Evolutionary conservation across 202 grass and related monocot species (phyloP).

Genomic region (Zizania palustris): DNA sequence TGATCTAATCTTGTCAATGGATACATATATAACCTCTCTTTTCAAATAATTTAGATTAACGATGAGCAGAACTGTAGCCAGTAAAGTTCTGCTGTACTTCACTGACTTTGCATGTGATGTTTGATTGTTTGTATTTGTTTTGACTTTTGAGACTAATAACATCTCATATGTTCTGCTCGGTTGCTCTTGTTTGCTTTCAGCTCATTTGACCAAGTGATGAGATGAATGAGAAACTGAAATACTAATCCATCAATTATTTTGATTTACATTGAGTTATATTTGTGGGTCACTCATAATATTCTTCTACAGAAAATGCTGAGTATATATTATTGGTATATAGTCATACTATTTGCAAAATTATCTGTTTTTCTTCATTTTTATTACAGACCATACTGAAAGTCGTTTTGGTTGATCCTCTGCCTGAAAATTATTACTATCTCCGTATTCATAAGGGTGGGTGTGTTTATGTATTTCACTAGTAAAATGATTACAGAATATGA

Average conservation of each 20-base stretch:
- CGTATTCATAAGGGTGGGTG: neutral
- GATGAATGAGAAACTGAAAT: neutral
- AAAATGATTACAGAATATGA: conserved; percentile 24
- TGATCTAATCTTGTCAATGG: conserved; percentile 7
- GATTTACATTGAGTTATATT: conserved; percentile 2
- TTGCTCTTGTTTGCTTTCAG: neutral
- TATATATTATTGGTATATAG: conserved; percentile 10
- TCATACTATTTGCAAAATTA: conserved; percentile 12
- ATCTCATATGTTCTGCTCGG: neutral
- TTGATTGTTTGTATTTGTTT: neutral
- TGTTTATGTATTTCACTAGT: neutral
- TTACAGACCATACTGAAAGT: neutral
- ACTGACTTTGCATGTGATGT: neutral
- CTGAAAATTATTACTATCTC: neutral
- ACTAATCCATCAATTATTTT: neutral
- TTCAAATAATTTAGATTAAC: neutral
- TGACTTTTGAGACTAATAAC: neutral
- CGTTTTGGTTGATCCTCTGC: neutral
- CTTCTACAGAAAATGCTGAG: conserved; percentile 23
- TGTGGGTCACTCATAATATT: neutral
- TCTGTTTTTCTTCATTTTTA: neutral
- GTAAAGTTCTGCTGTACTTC: neutral
- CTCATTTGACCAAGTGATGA: conserved; percentile 1
- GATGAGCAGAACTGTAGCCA: neutral
- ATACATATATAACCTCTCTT: neutral